Evolutionary conservation across 179 eudicot species (phyloP), one percentile per base, ranked within the genome.

Genomic region (Spergularia azorica): DNA sequence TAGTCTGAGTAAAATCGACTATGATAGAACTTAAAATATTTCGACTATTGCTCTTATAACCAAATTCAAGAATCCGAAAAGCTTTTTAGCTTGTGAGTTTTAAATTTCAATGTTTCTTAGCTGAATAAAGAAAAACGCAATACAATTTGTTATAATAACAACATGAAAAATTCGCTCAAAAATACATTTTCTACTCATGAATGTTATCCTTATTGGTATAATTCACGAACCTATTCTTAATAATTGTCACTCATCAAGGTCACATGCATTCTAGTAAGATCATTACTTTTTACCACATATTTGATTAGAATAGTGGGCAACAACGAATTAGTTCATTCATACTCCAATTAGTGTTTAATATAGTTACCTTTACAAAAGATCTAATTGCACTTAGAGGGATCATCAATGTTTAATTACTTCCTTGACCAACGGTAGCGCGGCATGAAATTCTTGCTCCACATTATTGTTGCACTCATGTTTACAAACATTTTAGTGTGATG

Each of bases 401-500:
- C 71, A 65, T 70, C 64, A 63, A 26, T 67, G 69, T 20, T 68
- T 72, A 70, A 51, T 75, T 64, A 46, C 55, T 11, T 73, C 7
- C 39, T 75, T 70, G 70, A 61, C 85, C 77, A 79, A 79, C 71
- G 63, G 58, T 71, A 76, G 67, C 14, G 46, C 32, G 56, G 79
- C 68, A 71, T 43, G 58, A 66, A 66, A 63, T 46, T 77, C 68
- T 83, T 78, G 76, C 79, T 75, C 73, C 77, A 71, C 80, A 75
- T 52, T 26, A 26, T 26, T 26, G 11, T 60, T 81, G 84, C 84
- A 84, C 82, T 81, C 77, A 77, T 63, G 83, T 50, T 78, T 77
- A 71, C 76, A 78, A 73, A 72, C 81, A 71, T 70, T 71, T 78
- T 46, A 26, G 50, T 78, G 69, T 75, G 76, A 74, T 78, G 78